Evolutionary conservation across 2,329 filamentous ascomycete species (phyloP), one percentile per base, ranked within the genome.

Genomic region (Bipolaris cookei): DNA sequence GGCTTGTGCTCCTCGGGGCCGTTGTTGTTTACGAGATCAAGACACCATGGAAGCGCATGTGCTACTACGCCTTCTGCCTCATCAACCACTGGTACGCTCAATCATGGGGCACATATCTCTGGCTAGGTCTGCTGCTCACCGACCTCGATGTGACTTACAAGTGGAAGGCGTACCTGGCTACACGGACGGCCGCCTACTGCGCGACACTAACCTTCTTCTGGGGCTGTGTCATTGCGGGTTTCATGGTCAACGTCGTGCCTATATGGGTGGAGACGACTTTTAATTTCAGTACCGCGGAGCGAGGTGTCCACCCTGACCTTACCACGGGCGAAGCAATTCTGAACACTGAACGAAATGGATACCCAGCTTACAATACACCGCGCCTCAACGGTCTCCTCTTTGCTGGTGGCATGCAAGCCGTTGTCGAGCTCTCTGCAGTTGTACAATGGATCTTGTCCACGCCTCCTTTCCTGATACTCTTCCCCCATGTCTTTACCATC

Each of bases 401-500:
- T 56, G 76, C 75, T 7, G 68, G 61, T 14, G 74, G 72, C 8
- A 74, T 73, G 62, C 76, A 78, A 59, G 72, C 73, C 43, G 71
- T 78, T 34, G 70, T 75, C 32, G 69, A 74, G 30, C 60, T 79
- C 25, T 76, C 69, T 35, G 52, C 72, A 21, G 54, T 67, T 35
- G 60, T 79, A 1, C 80, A 82, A 61, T 78, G 74, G 63, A 57
- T 79, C 8, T 68, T 82, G 2, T 79, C 77, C 3, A 67, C 73
- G 3, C 75, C 71, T 20, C 45, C 76, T 20, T 70, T 82, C 25
- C 73, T 78, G 5, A 68, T 75, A 42, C 65, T 82, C 16, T 81
- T 81, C 65, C 80, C 80, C 4, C 80, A 82, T 63, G 79, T 81
- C 61, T 81, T 81, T 66, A 82, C 79, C 35, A 79, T 82, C 51